These are phyloP conservation scores for Bathelium albidoporum DNA, from an alignment of 495 filamentous ascomycete genomes.

Conservation along the genomic window DNA sequence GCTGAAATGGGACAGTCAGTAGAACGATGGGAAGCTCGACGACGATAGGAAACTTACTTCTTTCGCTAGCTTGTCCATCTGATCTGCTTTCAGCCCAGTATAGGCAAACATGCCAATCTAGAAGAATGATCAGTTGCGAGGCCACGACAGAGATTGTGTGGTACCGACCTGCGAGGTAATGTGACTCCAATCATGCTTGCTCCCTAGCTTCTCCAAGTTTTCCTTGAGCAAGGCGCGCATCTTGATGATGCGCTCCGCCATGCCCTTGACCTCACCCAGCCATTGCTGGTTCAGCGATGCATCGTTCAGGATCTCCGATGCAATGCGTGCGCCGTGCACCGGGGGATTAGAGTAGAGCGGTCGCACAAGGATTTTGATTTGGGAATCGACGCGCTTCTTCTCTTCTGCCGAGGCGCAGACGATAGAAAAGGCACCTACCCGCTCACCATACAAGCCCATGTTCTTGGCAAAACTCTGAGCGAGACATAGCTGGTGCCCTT, in stretches of 20 bases:
- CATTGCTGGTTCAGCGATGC: constrained; percentile 80
- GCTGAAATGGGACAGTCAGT: constrained; percentile 36
- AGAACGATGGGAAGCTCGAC: not conserved
- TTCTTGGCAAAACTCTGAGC: constrained; percentile 99
- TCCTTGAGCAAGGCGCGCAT: constrained; percentile 90
- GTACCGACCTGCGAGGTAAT: constrained; percentile 64
- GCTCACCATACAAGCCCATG: constrained; percentile 99
- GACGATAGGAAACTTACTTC: constrained; percentile 45
- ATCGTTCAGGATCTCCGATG: constrained; percentile 85
- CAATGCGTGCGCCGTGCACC: constrained; percentile 89
- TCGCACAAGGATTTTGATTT: constrained; percentile 96
- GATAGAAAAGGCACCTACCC: constrained; percentile 92
- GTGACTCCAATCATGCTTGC: constrained; percentile 95
- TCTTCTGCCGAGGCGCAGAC: constrained; percentile 75
- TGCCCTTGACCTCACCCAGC: constrained; percentile 93
- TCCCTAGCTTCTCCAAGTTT: constrained; percentile 87
- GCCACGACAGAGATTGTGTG: not conserved
- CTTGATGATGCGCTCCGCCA: constrained; percentile 97
- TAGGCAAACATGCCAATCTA: constrained; percentile 97
- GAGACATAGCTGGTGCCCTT: constrained; percentile 83
- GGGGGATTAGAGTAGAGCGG: constrained; percentile 98
- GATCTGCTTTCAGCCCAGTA: constrained; percentile 82
- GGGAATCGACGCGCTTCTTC: constrained; percentile 92
- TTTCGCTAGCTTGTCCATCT: constrained; percentile 87
- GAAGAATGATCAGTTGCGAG: not conserved